Evolutionary conservation across 495 filamentous ascomycete species (phyloP).

Genomic region (Xylaria sp.): DNA sequence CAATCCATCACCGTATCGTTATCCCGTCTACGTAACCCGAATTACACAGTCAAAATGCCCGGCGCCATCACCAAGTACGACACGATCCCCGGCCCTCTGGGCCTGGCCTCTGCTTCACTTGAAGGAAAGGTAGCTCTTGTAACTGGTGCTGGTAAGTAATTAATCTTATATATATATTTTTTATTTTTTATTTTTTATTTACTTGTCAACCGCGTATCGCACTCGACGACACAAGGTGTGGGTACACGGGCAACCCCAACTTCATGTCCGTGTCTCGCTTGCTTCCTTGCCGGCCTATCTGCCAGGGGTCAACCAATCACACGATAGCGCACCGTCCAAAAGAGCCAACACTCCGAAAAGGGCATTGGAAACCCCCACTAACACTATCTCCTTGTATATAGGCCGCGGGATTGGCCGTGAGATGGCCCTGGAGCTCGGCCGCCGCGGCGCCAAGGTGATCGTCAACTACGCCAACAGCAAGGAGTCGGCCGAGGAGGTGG

Average conservation of each 20-base stretch:
- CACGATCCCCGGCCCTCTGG: conserved; percentile 56
- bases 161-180: too few relatives aligned
- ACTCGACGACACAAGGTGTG: background rate
- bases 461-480: conserved; percentile 78
- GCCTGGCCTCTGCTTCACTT: conserved; percentile 55
- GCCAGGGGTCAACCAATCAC: conserved; percentile 13
- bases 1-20: background rate
- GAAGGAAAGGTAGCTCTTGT: conserved; percentile 60
- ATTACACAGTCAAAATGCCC: conserved; percentile 45
- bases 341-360: conserved; percentile 17
- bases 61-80: conserved; percentile 50
- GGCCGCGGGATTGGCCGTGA: conserved; percentile 77
- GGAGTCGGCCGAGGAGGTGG: conserved; percentile 67
- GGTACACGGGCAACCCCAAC: conserved; percentile 25
- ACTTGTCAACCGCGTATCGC: background rate
- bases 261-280: conserved; percentile 24
- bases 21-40: conserved; percentile 19
- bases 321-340: background rate
- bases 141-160: conserved; percentile 52
- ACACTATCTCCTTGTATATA: conserved; percentile 21
- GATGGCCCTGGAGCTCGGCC: conserved; percentile 78
- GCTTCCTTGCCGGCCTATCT: background rate
- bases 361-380: conserved; percentile 17
- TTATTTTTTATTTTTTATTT: background rate
- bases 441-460: conserved; percentile 72